These are phyloP conservation scores for Starmera dryadoides DNA, from an alignment of 805 yeast genomes.

Conservation along the genomic window DNA sequence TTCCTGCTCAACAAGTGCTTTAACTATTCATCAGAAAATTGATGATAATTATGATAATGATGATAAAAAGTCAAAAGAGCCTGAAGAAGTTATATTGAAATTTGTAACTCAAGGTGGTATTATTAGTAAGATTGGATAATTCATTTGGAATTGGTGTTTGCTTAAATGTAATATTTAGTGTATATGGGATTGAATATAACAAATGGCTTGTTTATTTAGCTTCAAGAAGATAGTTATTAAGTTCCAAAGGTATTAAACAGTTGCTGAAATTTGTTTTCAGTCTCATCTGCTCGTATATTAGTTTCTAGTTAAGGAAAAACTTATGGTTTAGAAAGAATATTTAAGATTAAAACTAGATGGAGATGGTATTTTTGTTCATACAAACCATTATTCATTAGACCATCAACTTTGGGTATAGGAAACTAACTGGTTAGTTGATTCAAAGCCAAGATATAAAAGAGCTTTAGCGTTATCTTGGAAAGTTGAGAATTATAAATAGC, in stretches of 20 bases:
- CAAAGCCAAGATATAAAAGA: neutral
- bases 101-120: constrained; percentile 22
- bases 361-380: constrained; percentile 1
- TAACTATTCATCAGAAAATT: neutral
- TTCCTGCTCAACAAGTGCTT: constrained; percentile 2
- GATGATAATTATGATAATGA: neutral
- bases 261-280: constrained; percentile 14
- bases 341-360: neutral
- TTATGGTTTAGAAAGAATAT: neutral
- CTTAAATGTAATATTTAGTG: constrained; percentile 15
- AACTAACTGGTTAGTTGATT: neutral
- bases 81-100: too few relatives aligned
- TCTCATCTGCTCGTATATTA: constrained; percentile 18
- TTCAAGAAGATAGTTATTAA: constrained; percentile 25
- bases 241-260: constrained; percentile 10
- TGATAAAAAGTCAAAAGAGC: constrained; percentile 15
- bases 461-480: neutral
- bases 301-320: constrained; percentile 15
- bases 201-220: constrained; percentile 31
- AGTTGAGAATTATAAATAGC: neutral
- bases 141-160: constrained; percentile 13
- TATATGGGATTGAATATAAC: constrained; percentile 20
- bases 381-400: neutral
- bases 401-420: neutral
- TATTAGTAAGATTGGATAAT: constrained; percentile 19